These are phyloP conservation scores for Juglanconis sp. DNA, from an alignment of 2,329 filamentous ascomycete species.

Conservation along the genomic window DNA sequence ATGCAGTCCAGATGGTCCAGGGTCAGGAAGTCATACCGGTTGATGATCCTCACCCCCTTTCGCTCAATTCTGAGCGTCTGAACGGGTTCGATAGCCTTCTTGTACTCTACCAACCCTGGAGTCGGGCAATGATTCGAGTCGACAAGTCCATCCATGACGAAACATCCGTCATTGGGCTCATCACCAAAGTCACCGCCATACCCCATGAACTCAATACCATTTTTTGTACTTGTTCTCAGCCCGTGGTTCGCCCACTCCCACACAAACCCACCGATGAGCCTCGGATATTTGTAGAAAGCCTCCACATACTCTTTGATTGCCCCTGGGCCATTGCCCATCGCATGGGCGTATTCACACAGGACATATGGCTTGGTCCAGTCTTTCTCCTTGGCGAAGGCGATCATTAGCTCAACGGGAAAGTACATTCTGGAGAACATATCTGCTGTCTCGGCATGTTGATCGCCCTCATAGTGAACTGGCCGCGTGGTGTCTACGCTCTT, in stretches of 20 bases:
- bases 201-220: constrained; percentile 45
- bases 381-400: constrained; percentile 34
- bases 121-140: constrained; percentile 47
- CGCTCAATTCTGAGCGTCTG: constrained; percentile 44
- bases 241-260: constrained; percentile 59
- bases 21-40: constrained; percentile 52
- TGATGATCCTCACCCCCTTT: constrained; percentile 43
- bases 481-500: constrained; percentile 53
- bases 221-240: constrained; percentile 39
- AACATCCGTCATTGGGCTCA: constrained; percentile 53
- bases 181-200: constrained; percentile 58
- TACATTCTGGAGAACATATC: constrained; percentile 66
- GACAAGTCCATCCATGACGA: constrained; percentile 50
- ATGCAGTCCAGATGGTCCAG: constrained; percentile 48
- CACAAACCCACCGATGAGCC: constrained; percentile 60
- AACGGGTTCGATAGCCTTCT: constrained; percentile 58
- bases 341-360: constrained; percentile 48
- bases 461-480: constrained; percentile 61
- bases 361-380: constrained; percentile 49
- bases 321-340: constrained; percentile 68
- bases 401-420: constrained; percentile 40
- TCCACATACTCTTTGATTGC: constrained; percentile 63
- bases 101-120: constrained; percentile 52
- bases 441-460: constrained; percentile 50
- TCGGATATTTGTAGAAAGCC: constrained; percentile 54